Conservation (phyloP, 1,139 yeast species). For the Meyerozyma smithsonii region DNA sequence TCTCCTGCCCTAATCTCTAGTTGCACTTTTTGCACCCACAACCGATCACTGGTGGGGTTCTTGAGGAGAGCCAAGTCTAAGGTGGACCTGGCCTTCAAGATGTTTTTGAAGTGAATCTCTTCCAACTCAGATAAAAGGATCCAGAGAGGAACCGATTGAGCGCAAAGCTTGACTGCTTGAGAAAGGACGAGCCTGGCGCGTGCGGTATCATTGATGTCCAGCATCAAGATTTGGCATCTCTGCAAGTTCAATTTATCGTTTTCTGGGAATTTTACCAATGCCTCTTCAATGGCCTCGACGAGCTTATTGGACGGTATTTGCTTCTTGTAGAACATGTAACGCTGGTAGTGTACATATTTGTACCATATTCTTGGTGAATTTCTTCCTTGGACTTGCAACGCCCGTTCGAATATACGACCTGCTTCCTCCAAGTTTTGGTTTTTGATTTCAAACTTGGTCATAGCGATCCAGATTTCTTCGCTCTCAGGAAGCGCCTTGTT, state of each 20-base stretch:
- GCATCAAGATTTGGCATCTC: slow-evolving; percentile 48
- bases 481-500: slow-evolving; percentile 33
- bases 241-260: slow-evolving; percentile 53
- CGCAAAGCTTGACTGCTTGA: slow-evolving; percentile 46
- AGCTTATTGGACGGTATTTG: slow-evolving; percentile 30
- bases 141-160: slow-evolving; percentile 51
- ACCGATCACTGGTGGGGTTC: slow-evolving; percentile 42
- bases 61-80: slow-evolving; percentile 63
- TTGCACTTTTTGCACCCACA: slow-evolving; percentile 57
- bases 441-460: slow-evolving; percentile 56
- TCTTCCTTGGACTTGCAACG: slow-evolving; percentile 27
- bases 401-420: slow-evolving; percentile 34
- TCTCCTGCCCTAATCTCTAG: slow-evolving; percentile 55
- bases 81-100: slow-evolving; percentile 64
- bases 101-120: slow-evolving; percentile 31
- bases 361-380: slow-evolving; percentile 53
- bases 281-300: slow-evolving; percentile 28
- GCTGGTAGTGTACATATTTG: slow-evolving; percentile 54
- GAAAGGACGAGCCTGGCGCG: slow-evolving; percentile 47
- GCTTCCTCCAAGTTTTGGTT: slow-evolving; percentile 37
- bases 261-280: slow-evolving; percentile 40
- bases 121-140: slow-evolving; percentile 47
- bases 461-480: slow-evolving; percentile 67
- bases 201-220: slow-evolving; percentile 19
- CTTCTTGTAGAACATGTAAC: slow-evolving; percentile 24